phyloP scores from a whole-genome alignment of 208 protist genomes.

The Leishmania mexicana region DNA sequence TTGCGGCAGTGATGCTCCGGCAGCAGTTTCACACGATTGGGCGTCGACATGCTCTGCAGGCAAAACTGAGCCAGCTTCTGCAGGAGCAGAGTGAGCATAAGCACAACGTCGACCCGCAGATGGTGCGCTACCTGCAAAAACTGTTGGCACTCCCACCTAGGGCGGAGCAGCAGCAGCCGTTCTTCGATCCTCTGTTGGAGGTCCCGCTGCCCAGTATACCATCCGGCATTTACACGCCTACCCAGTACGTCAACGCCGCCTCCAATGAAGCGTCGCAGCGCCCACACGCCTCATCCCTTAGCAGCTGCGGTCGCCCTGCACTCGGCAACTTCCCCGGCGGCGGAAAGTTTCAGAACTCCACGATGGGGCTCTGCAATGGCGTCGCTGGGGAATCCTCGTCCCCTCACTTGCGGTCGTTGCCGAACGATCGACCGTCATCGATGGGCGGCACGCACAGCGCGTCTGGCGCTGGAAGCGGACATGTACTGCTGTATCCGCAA shows the following conservation, averaged over 20 bases:
- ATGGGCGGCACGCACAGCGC: background rate
- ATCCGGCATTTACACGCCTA: constrained; percentile 30
- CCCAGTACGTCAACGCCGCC: constrained; percentile 34
- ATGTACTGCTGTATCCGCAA: background rate
- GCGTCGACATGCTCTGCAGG: constrained; percentile 34
- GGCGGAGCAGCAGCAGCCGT: constrained; percentile 17
- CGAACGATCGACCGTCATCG: background rate
- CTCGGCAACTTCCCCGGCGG: constrained; percentile 12
- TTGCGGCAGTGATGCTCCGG: constrained; percentile 81
- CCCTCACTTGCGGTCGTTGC: background rate
- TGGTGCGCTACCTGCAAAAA: constrained; percentile 21
- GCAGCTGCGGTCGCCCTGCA: background rate
- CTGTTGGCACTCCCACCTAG: constrained; percentile 19
- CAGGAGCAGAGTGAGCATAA: constrained; percentile 12
- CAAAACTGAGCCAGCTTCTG: constrained; percentile 21
- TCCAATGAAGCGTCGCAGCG: constrained; percentile 7
- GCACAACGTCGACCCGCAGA: constrained; percentile 15
- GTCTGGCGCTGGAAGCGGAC: background rate
- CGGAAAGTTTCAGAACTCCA: background rate
- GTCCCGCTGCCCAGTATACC: constrained; percentile 33
- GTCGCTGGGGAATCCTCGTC: background rate
- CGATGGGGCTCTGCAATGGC: background rate
- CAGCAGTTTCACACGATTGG: constrained; percentile 67
- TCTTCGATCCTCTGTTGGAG: constrained; percentile 33
- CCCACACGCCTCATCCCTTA: background rate